Base-by-base conservation (phyloP, 2,329 filamentous ascomycete genomes). In the Mycosphaerella arachidis region DNA sequence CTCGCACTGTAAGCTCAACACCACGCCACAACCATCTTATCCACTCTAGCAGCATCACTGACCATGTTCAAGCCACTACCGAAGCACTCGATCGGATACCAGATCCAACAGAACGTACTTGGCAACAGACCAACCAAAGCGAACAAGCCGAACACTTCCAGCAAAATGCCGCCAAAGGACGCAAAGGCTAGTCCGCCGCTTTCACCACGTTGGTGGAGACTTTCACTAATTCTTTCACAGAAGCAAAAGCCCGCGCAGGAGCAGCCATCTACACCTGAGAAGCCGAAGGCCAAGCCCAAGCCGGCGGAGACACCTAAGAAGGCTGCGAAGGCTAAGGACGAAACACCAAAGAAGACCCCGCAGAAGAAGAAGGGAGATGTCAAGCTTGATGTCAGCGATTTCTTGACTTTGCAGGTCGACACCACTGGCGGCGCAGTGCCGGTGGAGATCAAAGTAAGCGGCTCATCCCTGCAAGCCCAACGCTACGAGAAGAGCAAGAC, bases 371-470 rank as follows among this genome's bases (percentile, higher is more conserved):
- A 56, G 6, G 37, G 48, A 57, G 27, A 48, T 37, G 61, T 63
- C 51, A 68, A 68, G 63, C 35, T 48, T 8, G 57, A 40, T 13
- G n/a, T 27, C 1, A 43, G 55, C 30, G 51, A 63, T 5, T 68
- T 58, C 58, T 56, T 58, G 3, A 43, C n/a, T 6, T 58, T 74
- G 8, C 48, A 52, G 0, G 55, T 56, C 12, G 60, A 66, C 4
- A 60, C 53, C 16, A 52, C 59, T 13, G 56, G 58, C 24, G 60
- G 55, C 8, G 52, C 62, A 2, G 55, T 67, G 1, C 66, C 69
- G 0, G 58, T 74, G 50, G 65, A 68, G 18, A 68, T 71, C 27
- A 56, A 57, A 16, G 66, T 62, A 43, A 66, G 68, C 24, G 68
- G 69, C 29, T 63, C 65, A 0, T 59, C 57, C 8, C 48, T 60